Evolutionary conservation across 1,284 basidiomycete species (phyloP).

Genomic region (Trametes sp.): DNA sequence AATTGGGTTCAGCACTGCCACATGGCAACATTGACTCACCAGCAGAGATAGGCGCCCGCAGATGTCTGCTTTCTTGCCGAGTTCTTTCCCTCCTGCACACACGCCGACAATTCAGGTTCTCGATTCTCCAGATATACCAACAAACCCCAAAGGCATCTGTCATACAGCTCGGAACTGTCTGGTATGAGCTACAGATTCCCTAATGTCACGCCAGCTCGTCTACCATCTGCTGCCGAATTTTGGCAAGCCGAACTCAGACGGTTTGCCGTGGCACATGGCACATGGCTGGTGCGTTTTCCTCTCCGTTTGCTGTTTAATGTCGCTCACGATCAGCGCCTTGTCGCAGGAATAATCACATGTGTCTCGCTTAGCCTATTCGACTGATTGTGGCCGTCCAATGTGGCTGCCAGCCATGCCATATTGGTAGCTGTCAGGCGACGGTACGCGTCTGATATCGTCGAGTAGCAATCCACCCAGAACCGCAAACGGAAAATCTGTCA

Average conservation of each 20-base stretch:
- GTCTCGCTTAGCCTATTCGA: not conserved
- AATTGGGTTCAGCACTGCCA: not conserved
- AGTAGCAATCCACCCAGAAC: not conserved
- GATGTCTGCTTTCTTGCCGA: not conserved
- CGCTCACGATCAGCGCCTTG: not conserved
- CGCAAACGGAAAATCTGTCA: not conserved
- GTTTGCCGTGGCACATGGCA: not conserved
- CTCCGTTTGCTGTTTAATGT: not conserved
- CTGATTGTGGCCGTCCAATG: not conserved
- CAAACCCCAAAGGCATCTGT: not conserved
- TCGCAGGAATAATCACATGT: not conserved
- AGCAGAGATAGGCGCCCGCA: not conserved
- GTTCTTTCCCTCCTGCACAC: not conserved
- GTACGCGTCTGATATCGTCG: not conserved
- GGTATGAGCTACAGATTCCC: not conserved
- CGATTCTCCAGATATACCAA: not conserved
- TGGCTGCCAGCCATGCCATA: not conserved
- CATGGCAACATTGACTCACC: not conserved
- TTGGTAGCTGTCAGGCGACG: not conserved
- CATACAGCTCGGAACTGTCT: not conserved
- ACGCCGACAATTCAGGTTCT: not conserved
- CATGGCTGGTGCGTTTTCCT: not conserved
- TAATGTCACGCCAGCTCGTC: not conserved
- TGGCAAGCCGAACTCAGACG: not conserved
- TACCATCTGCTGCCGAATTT: not conserved